phyloP scores from a whole-genome alignment of 2,329 filamentous ascomycete genomes.

The Alternaria novae-zelandiae region DNA sequence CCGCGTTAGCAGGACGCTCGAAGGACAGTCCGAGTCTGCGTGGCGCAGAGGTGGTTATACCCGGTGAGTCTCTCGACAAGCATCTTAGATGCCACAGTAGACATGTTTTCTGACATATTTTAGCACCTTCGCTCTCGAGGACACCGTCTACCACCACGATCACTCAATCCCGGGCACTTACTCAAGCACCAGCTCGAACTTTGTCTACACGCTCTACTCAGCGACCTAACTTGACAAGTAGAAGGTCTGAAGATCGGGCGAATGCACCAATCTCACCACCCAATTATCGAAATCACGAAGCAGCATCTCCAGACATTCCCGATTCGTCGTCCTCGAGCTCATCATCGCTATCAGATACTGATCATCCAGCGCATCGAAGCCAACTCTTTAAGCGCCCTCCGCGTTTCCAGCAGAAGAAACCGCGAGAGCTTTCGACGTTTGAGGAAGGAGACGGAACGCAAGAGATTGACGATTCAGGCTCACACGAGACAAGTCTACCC shows the following conservation, averaged over 20 bases:
- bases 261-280: conserved; percentile 7
- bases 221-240: conserved; percentile 27
- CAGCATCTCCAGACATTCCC: conserved; percentile 29
- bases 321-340: conserved; percentile 40
- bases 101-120: not conserved
- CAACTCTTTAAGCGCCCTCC: conserved; percentile 54
- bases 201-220: conserved; percentile 36
- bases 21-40: conserved; percentile 63
- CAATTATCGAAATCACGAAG: conserved; percentile 15
- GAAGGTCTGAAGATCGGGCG: conserved; percentile 20
- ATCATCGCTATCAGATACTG: conserved; percentile 44
- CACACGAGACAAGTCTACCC: conserved; percentile 53
- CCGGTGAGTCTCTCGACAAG: conserved; percentile 39
- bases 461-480: conserved; percentile 61
- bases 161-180: conserved; percentile 47
- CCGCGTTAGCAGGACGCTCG: conserved; percentile 62
- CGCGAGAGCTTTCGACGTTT: conserved; percentile 32
- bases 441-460: conserved; percentile 42
- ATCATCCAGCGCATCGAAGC: conserved; percentile 50
- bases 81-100: not conserved
- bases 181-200: conserved; percentile 31
- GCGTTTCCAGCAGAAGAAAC: conserved; percentile 41
- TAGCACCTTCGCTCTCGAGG: conserved; percentile 49
- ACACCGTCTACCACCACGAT: conserved; percentile 58
- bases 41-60: conserved; percentile 54